Percentiles rank a stretch among this genome's conserved stretches.
phyloP scores from a whole-genome alignment of 2,329 filamentous ascomycete genomes.

The Ophiostoma sp. region DNA sequence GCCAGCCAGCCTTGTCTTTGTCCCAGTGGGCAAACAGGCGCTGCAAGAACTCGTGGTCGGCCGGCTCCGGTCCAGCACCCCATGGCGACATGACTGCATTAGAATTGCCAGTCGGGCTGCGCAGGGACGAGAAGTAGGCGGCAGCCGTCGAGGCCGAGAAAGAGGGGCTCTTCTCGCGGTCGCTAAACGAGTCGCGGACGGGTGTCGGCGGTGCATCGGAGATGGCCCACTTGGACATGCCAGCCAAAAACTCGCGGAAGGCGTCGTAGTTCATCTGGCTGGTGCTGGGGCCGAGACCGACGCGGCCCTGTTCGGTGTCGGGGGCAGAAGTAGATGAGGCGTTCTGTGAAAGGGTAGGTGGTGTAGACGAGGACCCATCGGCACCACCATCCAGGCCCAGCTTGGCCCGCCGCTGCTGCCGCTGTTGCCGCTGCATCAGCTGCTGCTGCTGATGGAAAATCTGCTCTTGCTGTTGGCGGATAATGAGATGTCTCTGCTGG shows the following conservation, averaged over 20 bases:
- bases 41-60: conserved; percentile 92
- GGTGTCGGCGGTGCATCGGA: conserved; percentile 74
- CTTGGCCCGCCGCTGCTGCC: conserved; percentile 43
- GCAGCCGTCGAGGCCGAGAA: conserved; percentile 41
- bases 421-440: conserved; percentile 70
- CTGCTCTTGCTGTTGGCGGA: conserved; percentile 74
- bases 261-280: conserved; percentile 97
- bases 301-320: conserved; percentile 73
- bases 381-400: conserved; percentile 39
- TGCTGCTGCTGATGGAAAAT: conserved; percentile 69
- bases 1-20: conserved; percentile 68
- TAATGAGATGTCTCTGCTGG: conserved; percentile 75
- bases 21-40: conserved; percentile 90
- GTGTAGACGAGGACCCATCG: neutral
- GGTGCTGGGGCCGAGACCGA: conserved; percentile 84
- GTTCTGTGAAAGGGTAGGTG: neutral
- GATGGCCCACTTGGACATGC: conserved; percentile 88
- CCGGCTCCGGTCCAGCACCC: conserved; percentile 64
- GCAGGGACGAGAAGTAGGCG: conserved; percentile 61
- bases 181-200: conserved; percentile 47
- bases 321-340: conserved; percentile 49
- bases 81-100: conserved; percentile 48
- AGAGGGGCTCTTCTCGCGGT: conserved; percentile 59
- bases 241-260: conserved; percentile 90
- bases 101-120: conserved; percentile 51